phyloP scores from a whole-genome alignment of 345 rosid genomes.

The Bruguiera parviflora region DNA sequence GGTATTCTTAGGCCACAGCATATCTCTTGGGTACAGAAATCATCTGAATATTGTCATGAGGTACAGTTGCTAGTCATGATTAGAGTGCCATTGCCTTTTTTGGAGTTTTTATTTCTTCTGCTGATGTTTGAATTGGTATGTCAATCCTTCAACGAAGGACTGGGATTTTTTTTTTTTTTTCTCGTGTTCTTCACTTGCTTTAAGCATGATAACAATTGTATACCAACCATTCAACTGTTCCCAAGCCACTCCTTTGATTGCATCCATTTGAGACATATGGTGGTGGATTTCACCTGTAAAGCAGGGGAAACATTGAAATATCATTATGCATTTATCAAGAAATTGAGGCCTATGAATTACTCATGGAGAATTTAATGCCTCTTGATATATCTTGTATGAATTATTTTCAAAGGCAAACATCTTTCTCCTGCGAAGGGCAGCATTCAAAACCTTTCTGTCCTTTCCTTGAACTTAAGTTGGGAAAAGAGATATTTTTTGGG shows the following conservation, averaged over 20 bases:
- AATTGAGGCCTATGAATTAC: background rate
- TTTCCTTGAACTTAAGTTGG: background rate
- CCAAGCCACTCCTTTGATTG: no score
- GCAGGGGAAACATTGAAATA: background rate
- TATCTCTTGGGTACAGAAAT: slow-evolving; percentile 84
- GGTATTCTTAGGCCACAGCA: slow-evolving; percentile 80
- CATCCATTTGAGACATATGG: no score
- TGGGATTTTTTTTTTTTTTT: background rate
- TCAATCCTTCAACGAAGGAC: slow-evolving; percentile 9
- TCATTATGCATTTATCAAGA: background rate
- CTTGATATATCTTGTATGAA: background rate
- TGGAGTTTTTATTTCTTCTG: background rate
- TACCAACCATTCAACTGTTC: background rate
- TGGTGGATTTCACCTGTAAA: no score
- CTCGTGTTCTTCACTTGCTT: background rate
- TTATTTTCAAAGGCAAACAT: background rate
- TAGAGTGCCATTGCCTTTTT: background rate
- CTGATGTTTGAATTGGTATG: slow-evolving; percentile 3
- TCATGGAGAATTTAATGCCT: background rate
- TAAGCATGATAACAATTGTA: background rate
- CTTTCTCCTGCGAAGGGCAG: no score
- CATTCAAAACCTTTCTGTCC: background rate
- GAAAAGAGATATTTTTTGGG: background rate
- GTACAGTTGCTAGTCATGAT: slow-evolving; percentile 26
- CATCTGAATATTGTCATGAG: slow-evolving; percentile 83